These are phyloP conservation scores for Wallacemonas sp. DNA, from an alignment of 208 protist genomes.

Conservation along the genomic window DNA sequence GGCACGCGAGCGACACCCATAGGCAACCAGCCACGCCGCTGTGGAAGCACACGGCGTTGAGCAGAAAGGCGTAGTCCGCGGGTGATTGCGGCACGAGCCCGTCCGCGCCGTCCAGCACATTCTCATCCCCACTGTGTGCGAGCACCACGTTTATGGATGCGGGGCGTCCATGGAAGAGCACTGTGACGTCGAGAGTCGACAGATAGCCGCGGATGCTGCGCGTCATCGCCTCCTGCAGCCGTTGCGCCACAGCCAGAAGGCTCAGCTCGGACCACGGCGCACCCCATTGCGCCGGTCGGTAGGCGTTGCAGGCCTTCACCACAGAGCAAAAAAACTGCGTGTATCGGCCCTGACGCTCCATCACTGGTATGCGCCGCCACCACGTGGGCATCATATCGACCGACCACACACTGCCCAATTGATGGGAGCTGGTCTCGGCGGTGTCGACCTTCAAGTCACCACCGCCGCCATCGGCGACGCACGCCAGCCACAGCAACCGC, in stretches of 20 bases:
- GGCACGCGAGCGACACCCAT: background rate
- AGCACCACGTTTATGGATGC: slow-evolving; percentile 1
- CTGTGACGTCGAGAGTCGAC: background rate
- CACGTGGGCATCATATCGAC: background rate
- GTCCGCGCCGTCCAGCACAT: background rate
- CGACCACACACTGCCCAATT: no score
- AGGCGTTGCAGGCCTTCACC: background rate
- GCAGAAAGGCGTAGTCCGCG: slow-evolving; percentile 26
- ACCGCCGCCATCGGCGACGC: no score
- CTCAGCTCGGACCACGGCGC: background rate
- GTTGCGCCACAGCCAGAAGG: background rate
- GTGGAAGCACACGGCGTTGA: slow-evolving; percentile 19
- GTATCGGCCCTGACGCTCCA: background rate
- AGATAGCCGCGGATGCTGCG: background rate
- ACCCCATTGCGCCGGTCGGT: background rate
- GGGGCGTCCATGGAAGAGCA: background rate
- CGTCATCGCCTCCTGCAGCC: background rate
- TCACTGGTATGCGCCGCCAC: background rate
- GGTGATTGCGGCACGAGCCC: background rate
- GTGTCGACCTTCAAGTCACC: no score
- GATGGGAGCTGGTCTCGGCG: no score
- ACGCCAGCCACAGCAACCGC: background rate
- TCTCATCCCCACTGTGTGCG: background rate
- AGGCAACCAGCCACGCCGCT: background rate
- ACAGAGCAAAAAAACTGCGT: background rate